Conservation (phyloP, 805 yeast genomes). For the Priceomyces fermenticarens region DNA sequence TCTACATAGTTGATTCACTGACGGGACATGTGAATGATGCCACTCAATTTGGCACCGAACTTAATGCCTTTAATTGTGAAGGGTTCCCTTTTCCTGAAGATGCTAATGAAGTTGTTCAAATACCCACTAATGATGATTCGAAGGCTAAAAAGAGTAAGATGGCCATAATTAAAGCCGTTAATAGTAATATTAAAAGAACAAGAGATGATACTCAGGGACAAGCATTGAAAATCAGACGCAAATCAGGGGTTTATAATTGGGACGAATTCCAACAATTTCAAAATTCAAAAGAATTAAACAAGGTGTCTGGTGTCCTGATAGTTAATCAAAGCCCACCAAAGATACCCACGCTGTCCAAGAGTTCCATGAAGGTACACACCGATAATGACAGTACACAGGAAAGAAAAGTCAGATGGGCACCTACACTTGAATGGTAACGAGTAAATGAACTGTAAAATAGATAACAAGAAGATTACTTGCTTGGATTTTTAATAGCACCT, state of each 20-base stretch:
- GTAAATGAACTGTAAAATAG: too few species aligned
- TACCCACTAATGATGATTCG: constrained; percentile 44
- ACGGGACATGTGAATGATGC: constrained; percentile 62
- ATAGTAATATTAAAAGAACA: constrained; percentile 10
- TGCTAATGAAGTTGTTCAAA: constrained; percentile 55
- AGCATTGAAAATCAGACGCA: constrained; percentile 1
- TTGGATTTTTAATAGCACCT: too few species aligned
- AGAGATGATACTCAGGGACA: not conserved
- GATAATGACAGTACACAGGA: constrained; percentile 1
- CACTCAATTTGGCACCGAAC: constrained; percentile 65
- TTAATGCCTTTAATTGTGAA: constrained; percentile 58
- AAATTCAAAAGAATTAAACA: constrained; percentile 7
- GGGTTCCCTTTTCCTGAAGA: constrained; percentile 63
- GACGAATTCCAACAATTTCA: constrained; percentile 23
- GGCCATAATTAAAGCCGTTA: constrained; percentile 40
- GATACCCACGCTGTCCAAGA: too few species aligned
- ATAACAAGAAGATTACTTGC: too few species aligned
- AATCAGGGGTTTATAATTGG: constrained; percentile 29
- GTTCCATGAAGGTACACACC: not conserved
- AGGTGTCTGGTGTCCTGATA: constrained; percentile 20
- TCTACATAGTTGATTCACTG: constrained; percentile 58
- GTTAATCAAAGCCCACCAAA: constrained; percentile 9
- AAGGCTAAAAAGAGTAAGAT: constrained; percentile 22
- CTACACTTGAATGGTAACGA: constrained; percentile 33
- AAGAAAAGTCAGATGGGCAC: constrained; percentile 29